Conservation (phyloP, 2,329 filamentous ascomycete species). For the Aspergillus glaucus region DNA sequence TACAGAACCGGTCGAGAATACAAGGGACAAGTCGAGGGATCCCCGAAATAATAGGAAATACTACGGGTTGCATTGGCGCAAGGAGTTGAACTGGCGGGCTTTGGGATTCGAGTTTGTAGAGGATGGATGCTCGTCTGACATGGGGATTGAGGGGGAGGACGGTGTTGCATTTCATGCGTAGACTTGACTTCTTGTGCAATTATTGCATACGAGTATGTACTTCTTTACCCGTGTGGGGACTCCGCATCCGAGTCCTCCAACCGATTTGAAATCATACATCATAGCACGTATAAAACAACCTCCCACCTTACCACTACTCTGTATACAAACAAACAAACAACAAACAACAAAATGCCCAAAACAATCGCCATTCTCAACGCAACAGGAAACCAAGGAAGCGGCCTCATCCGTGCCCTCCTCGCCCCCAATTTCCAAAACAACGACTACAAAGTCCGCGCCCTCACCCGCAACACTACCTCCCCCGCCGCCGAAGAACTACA, state of each 20-base stretch:
- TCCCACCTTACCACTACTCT: neutral
- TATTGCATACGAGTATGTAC: too few relatives aligned
- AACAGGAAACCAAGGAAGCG: conserved; percentile 12
- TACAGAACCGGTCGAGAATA: neutral
- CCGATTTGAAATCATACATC: too few relatives aligned
- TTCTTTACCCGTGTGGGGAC: too few relatives aligned
- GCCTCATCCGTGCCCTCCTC: conserved; percentile 8
- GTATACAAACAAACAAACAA: neutral
- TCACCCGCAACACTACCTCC: conserved; percentile 9
- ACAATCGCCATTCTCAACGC: conserved; percentile 6
- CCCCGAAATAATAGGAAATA: conserved; percentile 20
- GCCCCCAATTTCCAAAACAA: neutral
- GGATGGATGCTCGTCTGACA: conserved; percentile 5
- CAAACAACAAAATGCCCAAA: neutral
- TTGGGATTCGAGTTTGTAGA: conserved; percentile 43
- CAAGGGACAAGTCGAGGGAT: neutral
- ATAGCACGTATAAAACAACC: neutral
- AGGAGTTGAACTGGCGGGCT: conserved; percentile 47
- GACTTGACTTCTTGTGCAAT: neutral
- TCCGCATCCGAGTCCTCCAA: too few relatives aligned
- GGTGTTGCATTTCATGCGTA: conserved; percentile 17
- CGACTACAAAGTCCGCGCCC: conserved; percentile 4
- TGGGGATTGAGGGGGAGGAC: conserved; percentile 6
- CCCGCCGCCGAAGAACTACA: conserved; percentile 1
- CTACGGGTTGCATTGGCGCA: conserved; percentile 60